Evolutionary conservation across 2,329 filamentous ascomycete species (phyloP).

Genomic region (Raffaelea arxii): DNA sequence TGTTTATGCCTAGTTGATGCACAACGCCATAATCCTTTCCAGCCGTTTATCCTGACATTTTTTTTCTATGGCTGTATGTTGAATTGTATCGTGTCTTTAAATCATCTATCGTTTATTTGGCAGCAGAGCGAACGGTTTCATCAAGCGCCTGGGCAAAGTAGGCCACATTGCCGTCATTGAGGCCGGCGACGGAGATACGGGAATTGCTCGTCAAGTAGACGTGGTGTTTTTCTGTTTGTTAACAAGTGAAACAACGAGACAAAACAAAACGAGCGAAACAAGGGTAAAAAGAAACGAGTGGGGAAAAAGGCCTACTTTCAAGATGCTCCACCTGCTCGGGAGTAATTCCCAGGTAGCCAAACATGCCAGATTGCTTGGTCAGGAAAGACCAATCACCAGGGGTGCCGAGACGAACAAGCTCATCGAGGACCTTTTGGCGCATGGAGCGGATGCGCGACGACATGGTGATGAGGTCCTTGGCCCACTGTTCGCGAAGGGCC

Average conservation of each 20-base stretch:
- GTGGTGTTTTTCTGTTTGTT: constrained; percentile 58
- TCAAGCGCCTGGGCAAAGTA: background rate
- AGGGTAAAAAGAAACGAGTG: no score
- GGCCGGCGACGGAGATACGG: background rate
- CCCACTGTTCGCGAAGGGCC: constrained; percentile 77
- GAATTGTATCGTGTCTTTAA: no score
- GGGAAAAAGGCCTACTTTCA: no score
- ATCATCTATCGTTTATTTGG: no score
- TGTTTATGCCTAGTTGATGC: no score
- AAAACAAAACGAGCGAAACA: no score
- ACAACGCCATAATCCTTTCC: no score
- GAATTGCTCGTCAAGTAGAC: constrained; percentile 53
- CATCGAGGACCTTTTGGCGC: constrained; percentile 65
- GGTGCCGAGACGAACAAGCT: constrained; percentile 71
- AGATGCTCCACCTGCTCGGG: constrained; percentile 64
- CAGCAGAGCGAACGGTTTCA: background rate
- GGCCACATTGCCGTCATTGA: background rate
- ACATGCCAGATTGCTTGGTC: constrained; percentile 98
- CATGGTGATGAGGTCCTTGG: constrained; percentile 86
- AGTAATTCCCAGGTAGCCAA: constrained; percentile 76
- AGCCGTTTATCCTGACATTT: no score
- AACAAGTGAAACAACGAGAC: no score
- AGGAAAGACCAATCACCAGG: constrained; percentile 94
- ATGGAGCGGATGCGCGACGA: constrained; percentile 87
- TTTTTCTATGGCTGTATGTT: no score